Evolutionary conservation across 2,329 filamentous ascomycete species (phyloP).

Genomic region (Zelopaecilomyces penicillatus): DNA sequence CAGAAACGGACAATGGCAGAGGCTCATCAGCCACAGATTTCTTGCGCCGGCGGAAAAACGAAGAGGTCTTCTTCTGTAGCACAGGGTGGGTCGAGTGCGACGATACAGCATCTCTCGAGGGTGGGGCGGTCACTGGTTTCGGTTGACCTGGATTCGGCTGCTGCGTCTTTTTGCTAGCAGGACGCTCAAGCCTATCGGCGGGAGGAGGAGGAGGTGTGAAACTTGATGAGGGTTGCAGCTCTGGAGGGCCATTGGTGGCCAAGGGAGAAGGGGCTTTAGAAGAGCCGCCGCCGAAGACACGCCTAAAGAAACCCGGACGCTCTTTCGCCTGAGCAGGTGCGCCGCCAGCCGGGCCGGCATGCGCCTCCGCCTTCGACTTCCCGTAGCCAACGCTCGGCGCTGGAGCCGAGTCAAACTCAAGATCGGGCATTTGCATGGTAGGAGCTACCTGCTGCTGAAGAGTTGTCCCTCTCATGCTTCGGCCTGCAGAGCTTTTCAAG

Average conservation of each 20-base stretch:
- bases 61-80: conserved; percentile 84
- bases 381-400: conserved; percentile 51
- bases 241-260: conserved; percentile 11
- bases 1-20: conserved; percentile 49
- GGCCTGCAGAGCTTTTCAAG: conserved; percentile 37
- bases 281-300: conserved; percentile 67
- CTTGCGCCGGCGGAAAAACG: conserved; percentile 90
- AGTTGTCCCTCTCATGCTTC: conserved; percentile 20
- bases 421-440: conserved; percentile 23
- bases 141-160: conserved; percentile 13
- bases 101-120: conserved; percentile 39
- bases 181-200: conserved; percentile 26
- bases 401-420: conserved; percentile 45
- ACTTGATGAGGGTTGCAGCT: conserved; percentile 4
- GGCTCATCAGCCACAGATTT: conserved; percentile 71
- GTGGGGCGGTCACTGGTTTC: conserved; percentile 39
- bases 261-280: conserved; percentile 42
- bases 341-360: conserved; percentile 28
- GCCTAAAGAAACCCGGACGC: conserved; percentile 81
- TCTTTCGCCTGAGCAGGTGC: conserved; percentile 48
- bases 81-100: conserved; percentile 41
- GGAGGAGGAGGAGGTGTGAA: conserved; percentile 13
- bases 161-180: conserved; percentile 29
- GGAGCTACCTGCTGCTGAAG: conserved; percentile 15
- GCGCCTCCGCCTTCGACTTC: conserved; percentile 45